Conservation (phyloP, 2,329 filamentous ascomycete genomes). For the Phialophora expanda region DNA sequence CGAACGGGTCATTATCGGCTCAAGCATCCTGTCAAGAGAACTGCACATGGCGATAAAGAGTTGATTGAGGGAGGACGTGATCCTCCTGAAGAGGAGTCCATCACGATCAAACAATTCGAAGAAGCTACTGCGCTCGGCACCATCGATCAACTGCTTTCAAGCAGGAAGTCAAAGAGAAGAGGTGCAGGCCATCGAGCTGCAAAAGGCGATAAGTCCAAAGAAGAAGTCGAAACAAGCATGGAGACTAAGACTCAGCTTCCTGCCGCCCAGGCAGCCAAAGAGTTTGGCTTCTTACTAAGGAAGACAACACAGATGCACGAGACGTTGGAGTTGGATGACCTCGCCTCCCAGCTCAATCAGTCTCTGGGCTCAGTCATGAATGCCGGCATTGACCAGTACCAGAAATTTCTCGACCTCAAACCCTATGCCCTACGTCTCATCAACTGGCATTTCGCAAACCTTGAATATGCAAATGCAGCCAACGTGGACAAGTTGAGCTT, state of each 20-base stretch:
- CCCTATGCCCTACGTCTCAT: slow-evolving; percentile 86
- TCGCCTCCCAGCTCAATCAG: slow-evolving; percentile 67
- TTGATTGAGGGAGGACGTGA: slow-evolving; percentile 84
- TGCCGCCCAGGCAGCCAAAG: slow-evolving; percentile 75
- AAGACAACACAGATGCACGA: slow-evolving; percentile 65
- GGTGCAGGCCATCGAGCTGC: slow-evolving; percentile 56
- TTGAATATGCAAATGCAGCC: slow-evolving; percentile 95
- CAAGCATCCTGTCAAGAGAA: slow-evolving; percentile 70
- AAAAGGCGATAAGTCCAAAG: slow-evolving; percentile 63
- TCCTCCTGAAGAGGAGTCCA: slow-evolving; percentile 71
- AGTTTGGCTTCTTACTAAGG: slow-evolving; percentile 82
- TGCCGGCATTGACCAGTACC: slow-evolving; percentile 86
- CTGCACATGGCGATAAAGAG: slow-evolving; percentile 80
- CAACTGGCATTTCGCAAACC: slow-evolving; percentile 98
- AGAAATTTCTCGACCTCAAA: slow-evolving; percentile 77
- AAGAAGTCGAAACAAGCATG: slow-evolving; percentile 71
- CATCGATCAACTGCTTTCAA: slow-evolving; percentile 50
- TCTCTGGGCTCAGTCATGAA: slow-evolving; percentile 92
- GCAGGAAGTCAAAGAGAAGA: slow-evolving; percentile 49
- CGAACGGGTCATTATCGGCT: slow-evolving; percentile 89
- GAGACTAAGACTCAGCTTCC: slow-evolving; percentile 75
- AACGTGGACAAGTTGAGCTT: slow-evolving; percentile 87
- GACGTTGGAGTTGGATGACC: slow-evolving; percentile 72
- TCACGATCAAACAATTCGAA: slow-evolving; percentile 75
- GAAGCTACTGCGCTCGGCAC: slow-evolving; percentile 68